Base-by-base conservation (phyloP, 306 rosid genomes). In the Citrullus colocynthis region DNA sequence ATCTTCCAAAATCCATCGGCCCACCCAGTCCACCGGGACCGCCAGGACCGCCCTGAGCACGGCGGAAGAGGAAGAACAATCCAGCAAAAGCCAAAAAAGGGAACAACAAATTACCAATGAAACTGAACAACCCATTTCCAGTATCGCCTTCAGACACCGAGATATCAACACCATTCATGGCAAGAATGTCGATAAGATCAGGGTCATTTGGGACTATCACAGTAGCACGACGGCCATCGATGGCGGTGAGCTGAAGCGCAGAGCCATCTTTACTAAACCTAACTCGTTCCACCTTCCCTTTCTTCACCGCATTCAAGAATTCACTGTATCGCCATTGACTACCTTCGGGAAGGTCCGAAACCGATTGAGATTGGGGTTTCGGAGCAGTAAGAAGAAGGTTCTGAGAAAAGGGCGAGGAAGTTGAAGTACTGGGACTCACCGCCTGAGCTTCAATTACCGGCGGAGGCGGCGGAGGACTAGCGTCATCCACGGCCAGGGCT, bases 1-100 rank as follows among this genome's bases (percentile, higher is more conserved):
- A 92, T 63, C 97, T 84, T 59, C 82, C 97, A 52, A 95, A 95
- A 80, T 95, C 99, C 99, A 95, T 95, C 7, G 99, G 97, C 44
- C 99, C 99, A 0, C 99, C 97, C 0, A 92, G 89, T 30, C 97
- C 99, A 2, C 97, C 97, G 0, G 97, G 96, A 1, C 99, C 99
- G 2, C 97, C 97, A 1, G 97, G 92, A 7, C 99, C 78, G 9
- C 99, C 97, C 65, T 91, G 96, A 7, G 93, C 88, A 18, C 99
- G 80, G 10, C 96, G 90, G 84, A 95, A 95, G 45, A 95, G 91
- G 28, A 95, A 81, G 88, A 95, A 95, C 79, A 95, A 75, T 28
- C 99, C 99, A 6, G 96, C 97, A 54, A 95, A 95, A 24, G 99
- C 97, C 6, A 95, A 84, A n/a, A 91, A 8, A 2, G 97, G 99